These are phyloP conservation scores for Ilyonectria mors-panacis DNA, from an alignment of 2,329 filamentous ascomycete genomes.

Conservation along the genomic window DNA sequence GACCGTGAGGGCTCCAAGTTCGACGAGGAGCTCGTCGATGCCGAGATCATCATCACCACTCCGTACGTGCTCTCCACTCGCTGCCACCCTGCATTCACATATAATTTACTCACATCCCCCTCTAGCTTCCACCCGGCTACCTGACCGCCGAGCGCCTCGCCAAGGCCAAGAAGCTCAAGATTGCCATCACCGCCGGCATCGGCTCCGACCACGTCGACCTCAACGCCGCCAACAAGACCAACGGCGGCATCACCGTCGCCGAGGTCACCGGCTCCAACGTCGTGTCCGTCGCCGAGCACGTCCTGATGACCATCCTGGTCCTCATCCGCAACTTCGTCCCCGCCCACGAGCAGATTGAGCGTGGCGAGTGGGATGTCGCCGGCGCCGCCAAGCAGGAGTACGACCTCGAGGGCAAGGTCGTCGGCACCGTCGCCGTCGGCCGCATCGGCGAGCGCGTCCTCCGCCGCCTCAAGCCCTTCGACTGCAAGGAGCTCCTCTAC, in stretches of 20 bases:
- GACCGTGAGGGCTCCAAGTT: constrained; percentile 94
- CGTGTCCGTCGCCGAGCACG: constrained; percentile 98
- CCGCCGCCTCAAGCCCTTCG: constrained; percentile 94
- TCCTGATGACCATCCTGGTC: constrained; percentile 97
- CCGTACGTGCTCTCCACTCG: constrained; percentile 74
- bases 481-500: constrained; percentile 99
- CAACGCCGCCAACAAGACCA: constrained; percentile 97
- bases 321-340: constrained; percentile 99
- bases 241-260: constrained; percentile 95
- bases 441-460: constrained; percentile 99
- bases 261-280: constrained; percentile 99
- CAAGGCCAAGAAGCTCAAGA: constrained; percentile 99
- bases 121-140: constrained; percentile 95
- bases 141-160: constrained; percentile 95
- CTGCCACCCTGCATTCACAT: neutral
- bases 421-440: constrained; percentile 97
- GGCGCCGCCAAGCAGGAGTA: constrained; percentile 98
- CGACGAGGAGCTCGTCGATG: constrained; percentile 95
- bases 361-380: constrained; percentile 95
- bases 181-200: constrained; percentile 97
- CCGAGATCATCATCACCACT: constrained; percentile 99
- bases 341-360: constrained; percentile 92
- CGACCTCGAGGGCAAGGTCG: constrained; percentile 96
- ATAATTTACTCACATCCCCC: too few species aligned
- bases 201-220: constrained; percentile 99